These are phyloP conservation scores for Berberis thunbergii DNA, from an alignment of 164 flowering plant genomes.

Conservation along the genomic window DNA sequence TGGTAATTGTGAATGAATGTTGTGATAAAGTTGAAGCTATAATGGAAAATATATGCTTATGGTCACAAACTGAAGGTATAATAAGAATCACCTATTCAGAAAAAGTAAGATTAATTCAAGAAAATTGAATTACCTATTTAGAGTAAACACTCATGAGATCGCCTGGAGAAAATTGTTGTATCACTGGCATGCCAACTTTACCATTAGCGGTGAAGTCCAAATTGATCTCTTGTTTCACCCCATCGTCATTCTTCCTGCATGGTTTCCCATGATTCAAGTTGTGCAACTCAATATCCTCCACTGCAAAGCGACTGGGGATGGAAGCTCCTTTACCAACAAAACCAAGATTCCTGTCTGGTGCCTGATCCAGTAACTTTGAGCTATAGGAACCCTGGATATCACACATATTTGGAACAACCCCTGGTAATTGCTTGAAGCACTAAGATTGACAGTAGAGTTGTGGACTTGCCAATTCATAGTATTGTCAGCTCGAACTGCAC, in stretches of 20 bases:
- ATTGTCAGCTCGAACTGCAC: constrained; percentile 27
- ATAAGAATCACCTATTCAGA: background rate
- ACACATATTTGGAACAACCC: constrained; percentile 19
- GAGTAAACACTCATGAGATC: constrained; percentile 65
- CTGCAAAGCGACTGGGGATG: constrained; percentile 51
- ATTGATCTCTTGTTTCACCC: constrained; percentile 52
- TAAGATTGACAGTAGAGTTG: constrained; percentile 19
- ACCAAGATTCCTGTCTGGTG: constrained; percentile 30
- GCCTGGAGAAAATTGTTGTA: constrained; percentile 31
- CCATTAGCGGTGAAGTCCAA: constrained; percentile 32
- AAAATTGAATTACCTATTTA: constrained; percentile 38
- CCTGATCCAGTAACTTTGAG: constrained; percentile 33
- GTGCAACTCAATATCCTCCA: constrained; percentile 40
- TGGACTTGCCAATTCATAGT: constrained; percentile 26
- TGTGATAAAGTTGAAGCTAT: no score
- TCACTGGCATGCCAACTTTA: constrained; percentile 25
- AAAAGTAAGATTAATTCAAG: background rate
- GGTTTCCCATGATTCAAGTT: constrained; percentile 23
- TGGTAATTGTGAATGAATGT: background rate
- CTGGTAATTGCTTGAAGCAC: constrained; percentile 22
- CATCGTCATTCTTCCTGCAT: constrained; percentile 18
- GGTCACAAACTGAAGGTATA: background rate
- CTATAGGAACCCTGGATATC: constrained; percentile 28
- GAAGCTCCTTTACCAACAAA: constrained; percentile 43
- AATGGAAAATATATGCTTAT: background rate